A percentile compares a stretch with the other conserved stretches of the same genome.
phyloP scores from a whole-genome alignment of 2,329 filamentous ascomycete genomes.

The Plenodomus tracheiphilus region DNA sequence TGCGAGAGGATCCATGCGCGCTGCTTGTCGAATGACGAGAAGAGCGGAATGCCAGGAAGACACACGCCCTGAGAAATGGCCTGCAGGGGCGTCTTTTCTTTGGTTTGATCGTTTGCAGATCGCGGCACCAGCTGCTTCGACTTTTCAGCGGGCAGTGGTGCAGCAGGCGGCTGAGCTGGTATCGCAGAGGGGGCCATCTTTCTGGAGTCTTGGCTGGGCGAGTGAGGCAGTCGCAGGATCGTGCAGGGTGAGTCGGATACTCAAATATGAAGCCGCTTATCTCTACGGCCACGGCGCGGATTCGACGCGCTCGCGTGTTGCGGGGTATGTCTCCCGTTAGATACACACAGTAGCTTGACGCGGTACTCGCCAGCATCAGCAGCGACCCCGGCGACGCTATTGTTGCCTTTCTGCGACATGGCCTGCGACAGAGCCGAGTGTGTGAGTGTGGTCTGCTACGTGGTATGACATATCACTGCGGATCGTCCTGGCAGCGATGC shows the following conservation, averaged over 20 bases:
- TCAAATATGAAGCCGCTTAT: too few species aligned
- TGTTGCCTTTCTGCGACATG: too few species aligned
- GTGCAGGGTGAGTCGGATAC: too few species aligned
- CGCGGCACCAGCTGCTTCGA: constrained; percentile 23
- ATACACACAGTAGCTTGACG: neutral
- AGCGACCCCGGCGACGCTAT: too few species aligned
- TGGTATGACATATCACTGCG: too few species aligned
- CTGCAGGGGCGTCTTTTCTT: constrained; percentile 41
- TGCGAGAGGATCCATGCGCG: constrained; percentile 67
- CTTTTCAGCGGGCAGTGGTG: constrained; percentile 1
- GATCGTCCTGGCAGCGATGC: too few species aligned
- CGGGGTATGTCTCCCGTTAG: neutral
- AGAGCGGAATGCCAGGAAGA: constrained; percentile 60
- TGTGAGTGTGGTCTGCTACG: too few species aligned
- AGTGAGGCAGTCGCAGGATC: too few species aligned
- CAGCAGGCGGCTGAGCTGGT: constrained; percentile 8
- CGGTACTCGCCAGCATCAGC: too few species aligned
- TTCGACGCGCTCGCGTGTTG: neutral
- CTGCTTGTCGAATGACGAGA: constrained; percentile 58
- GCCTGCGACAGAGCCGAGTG: too few species aligned
- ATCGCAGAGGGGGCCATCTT: constrained; percentile 41
- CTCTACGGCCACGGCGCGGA: too few species aligned
- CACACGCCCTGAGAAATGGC: constrained; percentile 53
- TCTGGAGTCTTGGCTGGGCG: too few species aligned
- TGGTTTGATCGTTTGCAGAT: constrained; percentile 23